A percentile compares a stretch with the other conserved stretches of the same genome.
These are phyloP conservation scores for Cyberlindnera bimundalis DNA, from an alignment of 805 yeast species.

Conservation along the genomic window DNA sequence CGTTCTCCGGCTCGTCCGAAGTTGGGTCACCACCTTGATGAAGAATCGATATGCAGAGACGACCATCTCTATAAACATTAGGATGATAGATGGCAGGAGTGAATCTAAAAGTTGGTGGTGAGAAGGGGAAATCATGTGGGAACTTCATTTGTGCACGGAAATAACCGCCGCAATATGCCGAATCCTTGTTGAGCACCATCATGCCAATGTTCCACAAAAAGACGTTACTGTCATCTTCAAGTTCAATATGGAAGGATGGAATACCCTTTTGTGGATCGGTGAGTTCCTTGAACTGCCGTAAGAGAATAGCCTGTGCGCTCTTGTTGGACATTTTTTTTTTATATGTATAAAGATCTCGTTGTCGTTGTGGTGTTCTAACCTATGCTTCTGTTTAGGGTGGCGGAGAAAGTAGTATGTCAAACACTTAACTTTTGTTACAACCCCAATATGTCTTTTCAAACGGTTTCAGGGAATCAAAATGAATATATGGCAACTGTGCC, in stretches of 20 bases:
- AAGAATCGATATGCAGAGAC: constrained; percentile 87
- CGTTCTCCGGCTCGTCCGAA: constrained; percentile 87
- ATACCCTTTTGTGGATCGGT: constrained; percentile 87
- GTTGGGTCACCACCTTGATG: constrained; percentile 91
- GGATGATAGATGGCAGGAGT: constrained; percentile 95
- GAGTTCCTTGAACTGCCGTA: constrained; percentile 91
- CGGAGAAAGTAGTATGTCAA: too few species aligned
- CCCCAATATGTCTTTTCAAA: too few species aligned
- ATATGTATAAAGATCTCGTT: too few species aligned
- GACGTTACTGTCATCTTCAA: constrained; percentile 54
- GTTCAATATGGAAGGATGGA: constrained; percentile 66
- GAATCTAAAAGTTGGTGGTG: constrained; percentile 91
- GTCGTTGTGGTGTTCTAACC: too few species aligned
- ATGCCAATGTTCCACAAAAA: constrained; percentile 82
- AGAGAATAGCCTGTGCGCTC: constrained; percentile 43
- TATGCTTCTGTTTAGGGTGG: too few species aligned
- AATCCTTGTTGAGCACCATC: constrained; percentile 85
- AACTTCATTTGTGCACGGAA: constrained; percentile 92
- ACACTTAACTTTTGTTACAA: too few species aligned
- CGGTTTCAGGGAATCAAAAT: too few species aligned
- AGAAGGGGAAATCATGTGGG: constrained; percentile 86
- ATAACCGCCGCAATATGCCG: constrained; percentile 91
- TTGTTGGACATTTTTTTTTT: constrained; percentile 6
- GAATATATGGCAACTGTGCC: too few species aligned
- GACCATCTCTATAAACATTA: constrained; percentile 89